Evolutionary conservation across 768 basidiomycete species (phyloP), one percentile per base, ranked within the genome.

Genomic region (Lyophyllum semitale): DNA sequence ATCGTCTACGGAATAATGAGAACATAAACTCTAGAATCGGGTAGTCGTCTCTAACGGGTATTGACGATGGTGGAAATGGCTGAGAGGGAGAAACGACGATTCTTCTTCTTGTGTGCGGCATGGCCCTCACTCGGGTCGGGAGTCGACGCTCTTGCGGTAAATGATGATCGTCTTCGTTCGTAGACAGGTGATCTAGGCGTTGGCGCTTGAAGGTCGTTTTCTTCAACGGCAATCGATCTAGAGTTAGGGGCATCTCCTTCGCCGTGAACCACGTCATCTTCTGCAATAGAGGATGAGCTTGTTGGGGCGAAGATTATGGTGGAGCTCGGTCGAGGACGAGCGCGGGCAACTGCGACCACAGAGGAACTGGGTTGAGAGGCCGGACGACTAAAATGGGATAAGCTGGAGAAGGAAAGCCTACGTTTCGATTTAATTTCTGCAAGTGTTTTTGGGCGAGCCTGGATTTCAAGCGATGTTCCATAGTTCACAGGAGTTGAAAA

Each of bases 391-490:
- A 63, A 54, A 18, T 55, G 58, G 49, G 66, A 56, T 38, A 68
- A 47, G 35, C 63, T 56, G 42, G 73, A 69, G 51, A 75, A 66
- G 13, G 75, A 75, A 42, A 75, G 65, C 30, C 71, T 70, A 37
- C 73, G 69, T 54, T 66, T 73, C 48, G 70, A 69, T 59, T 71
- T 72, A 48, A 74, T 73, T 62, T 75, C 71, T 50, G 68, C 61
- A 3, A 73, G 60, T 27, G 67, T 71, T 51, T 66, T 71, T 27
- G 63, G 69, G 56, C 62, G 68, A 45, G 67, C 54, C 51, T 57
- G 54, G 3, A 53, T 54, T 41, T 56, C 53, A 8, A 48, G 47
- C 20, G 38, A 41, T 20, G 32, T 49, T 20, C n/a, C 26, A n/a
- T 38, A 25, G 9, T 48, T 33, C 22, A 41, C 37, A n/a, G 15